These are phyloP conservation scores for Exophiala sp. DNA, from an alignment of 2,329 filamentous ascomycete genomes.

Conservation along the genomic window DNA sequence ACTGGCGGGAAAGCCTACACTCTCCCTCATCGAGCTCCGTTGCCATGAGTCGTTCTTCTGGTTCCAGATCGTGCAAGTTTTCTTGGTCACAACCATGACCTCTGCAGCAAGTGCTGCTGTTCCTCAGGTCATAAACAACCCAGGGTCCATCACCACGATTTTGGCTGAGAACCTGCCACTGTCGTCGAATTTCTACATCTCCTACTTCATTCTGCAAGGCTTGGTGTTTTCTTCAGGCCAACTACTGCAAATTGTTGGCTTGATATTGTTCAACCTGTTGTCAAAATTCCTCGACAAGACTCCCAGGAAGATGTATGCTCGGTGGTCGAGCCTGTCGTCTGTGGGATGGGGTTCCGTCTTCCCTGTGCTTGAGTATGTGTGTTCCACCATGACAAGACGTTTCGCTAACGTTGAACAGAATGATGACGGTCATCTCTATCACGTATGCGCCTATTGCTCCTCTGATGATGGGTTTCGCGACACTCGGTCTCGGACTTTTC, in stretches of 20 bases:
- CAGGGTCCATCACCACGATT: constrained; percentile 58
- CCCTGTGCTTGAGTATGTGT: constrained; percentile 70
- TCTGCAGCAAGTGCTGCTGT: constrained; percentile 73
- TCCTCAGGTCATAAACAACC: constrained; percentile 60
- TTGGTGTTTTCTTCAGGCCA: constrained; percentile 72
- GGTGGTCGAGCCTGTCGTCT: constrained; percentile 70
- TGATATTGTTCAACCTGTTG: constrained; percentile 70
- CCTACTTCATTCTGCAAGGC: constrained; percentile 91
- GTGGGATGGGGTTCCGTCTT: constrained; percentile 82
- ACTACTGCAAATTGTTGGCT: constrained; percentile 69
- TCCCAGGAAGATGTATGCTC: constrained; percentile 73
- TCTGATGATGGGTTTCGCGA: constrained; percentile 76
- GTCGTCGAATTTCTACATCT: constrained; percentile 90
- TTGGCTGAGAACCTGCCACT: constrained; percentile 73
- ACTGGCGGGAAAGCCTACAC: constrained; percentile 68
- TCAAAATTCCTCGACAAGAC: constrained; percentile 73
- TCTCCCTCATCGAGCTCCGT: constrained; percentile 77
- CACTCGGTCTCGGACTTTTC: constrained; percentile 73
- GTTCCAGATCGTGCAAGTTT: constrained; percentile 75
- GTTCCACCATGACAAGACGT: not conserved
- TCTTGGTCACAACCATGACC: constrained; percentile 78
- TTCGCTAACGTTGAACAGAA: constrained; percentile 2
- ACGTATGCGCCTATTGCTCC: constrained; percentile 85
- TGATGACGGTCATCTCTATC: constrained; percentile 55
- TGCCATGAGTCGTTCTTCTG: constrained; percentile 89